Conservation (phyloP, 805 yeast species). For the Ogataea neopini region DNA sequence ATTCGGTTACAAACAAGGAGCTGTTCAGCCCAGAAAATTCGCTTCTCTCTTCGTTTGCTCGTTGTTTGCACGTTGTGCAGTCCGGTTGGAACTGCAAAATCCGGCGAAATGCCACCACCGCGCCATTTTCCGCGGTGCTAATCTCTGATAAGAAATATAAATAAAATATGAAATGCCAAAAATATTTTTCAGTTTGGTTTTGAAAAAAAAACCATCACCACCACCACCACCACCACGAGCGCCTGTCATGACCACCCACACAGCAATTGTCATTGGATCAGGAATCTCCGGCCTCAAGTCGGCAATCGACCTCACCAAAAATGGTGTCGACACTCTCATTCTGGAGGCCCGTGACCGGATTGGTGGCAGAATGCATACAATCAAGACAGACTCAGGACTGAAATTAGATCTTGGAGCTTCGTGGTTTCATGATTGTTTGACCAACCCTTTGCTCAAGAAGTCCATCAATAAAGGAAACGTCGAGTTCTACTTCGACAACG, state of each 20-base stretch:
- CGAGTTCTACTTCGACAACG: slow-evolving; percentile 35
- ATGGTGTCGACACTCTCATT: slow-evolving; percentile 41
- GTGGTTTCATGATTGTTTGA: slow-evolving; percentile 85
- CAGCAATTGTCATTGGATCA: slow-evolving; percentile 53
- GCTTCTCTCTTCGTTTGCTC: too few species aligned
- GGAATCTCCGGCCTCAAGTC: slow-evolving; percentile 58
- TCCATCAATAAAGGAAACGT: slow-evolving; percentile 36
- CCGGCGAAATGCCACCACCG: too few species aligned
- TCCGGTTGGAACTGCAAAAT: too few species aligned
- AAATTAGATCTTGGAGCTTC: slow-evolving; percentile 79
- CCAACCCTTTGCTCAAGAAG: slow-evolving; percentile 59
- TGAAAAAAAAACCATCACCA: background rate
- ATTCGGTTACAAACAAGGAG: too few species aligned
- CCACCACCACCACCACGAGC: too few species aligned
- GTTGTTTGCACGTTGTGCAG: too few species aligned
- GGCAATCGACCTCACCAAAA: slow-evolving; percentile 39
- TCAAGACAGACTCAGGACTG: slow-evolving; percentile 28
- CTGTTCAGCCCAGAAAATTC: too few species aligned
- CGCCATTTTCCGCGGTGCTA: slow-evolving; percentile 4
- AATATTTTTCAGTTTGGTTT: background rate
- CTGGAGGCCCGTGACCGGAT: slow-evolving; percentile 55
- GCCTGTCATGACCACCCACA: too few species aligned
- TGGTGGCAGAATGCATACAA: slow-evolving; percentile 68
- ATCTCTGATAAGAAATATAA: background rate
- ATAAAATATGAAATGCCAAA: background rate